These are phyloP conservation scores for Erigeron canadensis DNA, from an alignment of 129 eudicot species.

Conservation along the genomic window DNA sequence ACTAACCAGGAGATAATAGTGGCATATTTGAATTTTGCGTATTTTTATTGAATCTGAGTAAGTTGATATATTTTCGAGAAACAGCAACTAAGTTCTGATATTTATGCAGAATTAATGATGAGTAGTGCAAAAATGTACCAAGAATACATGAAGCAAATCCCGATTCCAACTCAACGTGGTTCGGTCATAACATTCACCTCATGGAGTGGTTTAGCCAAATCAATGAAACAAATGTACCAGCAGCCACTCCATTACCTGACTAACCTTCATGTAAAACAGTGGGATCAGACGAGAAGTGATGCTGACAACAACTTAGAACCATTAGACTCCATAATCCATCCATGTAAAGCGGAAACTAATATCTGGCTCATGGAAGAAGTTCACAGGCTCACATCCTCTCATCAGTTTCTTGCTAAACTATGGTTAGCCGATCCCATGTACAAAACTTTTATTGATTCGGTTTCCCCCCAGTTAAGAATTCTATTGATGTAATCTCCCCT, in stretches of 20 bases:
- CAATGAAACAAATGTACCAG: slow-evolving; percentile 54
- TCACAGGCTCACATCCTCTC: slow-evolving; percentile 57
- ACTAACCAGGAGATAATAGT: too few species aligned
- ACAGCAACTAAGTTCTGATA: background rate
- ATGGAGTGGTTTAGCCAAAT: slow-evolving; percentile 55
- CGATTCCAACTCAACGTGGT: slow-evolving; percentile 53
- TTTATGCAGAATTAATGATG: slow-evolving; percentile 39
- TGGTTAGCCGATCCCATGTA: slow-evolving; percentile 55
- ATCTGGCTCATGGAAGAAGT: slow-evolving; percentile 82
- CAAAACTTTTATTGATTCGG: slow-evolving; percentile 51
- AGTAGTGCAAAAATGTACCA: slow-evolving; percentile 64
- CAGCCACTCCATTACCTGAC: slow-evolving; percentile 87
- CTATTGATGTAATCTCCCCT: background rate
- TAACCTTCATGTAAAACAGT: slow-evolving; percentile 49
- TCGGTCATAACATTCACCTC: slow-evolving; percentile 58
- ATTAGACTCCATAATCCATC: slow-evolving; percentile 57
- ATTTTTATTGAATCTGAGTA: too few species aligned
- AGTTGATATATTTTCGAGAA: too few species aligned
- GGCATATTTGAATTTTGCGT: too few species aligned
- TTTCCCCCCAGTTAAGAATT: slow-evolving; percentile 36
- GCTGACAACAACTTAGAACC: background rate
- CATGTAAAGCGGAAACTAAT: slow-evolving; percentile 64
- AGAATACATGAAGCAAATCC: slow-evolving; percentile 61
- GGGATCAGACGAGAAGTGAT: slow-evolving; percentile 52
- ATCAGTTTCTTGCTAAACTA: slow-evolving; percentile 42